Percentiles rank a stretch among this genome's conserved stretches.
phyloP scores from a whole-genome alignment of 495 filamentous ascomycete species.

The Oidiodendron maius region DNA sequence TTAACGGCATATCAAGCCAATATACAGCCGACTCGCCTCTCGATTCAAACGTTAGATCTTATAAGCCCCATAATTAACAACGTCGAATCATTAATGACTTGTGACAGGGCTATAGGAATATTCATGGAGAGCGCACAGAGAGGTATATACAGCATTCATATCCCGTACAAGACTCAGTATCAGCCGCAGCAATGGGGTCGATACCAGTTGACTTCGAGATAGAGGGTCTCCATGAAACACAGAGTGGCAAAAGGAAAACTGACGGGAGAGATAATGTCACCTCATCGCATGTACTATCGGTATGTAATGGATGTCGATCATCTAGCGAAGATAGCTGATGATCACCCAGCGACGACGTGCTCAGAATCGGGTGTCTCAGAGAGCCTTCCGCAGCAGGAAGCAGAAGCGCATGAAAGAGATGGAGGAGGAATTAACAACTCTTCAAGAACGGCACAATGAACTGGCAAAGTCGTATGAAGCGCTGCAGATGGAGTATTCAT shows the following conservation, averaged over 20 bases:
- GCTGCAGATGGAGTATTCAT: slow-evolving; percentile 60
- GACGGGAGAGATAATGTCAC: slow-evolving; percentile 18
- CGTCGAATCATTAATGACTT: too few species aligned
- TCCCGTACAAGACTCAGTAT: slow-evolving; percentile 20
- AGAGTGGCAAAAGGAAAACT: slow-evolving; percentile 19
- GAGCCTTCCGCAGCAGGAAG: neutral
- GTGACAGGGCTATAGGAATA: slow-evolving; percentile 18
- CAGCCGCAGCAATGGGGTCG: slow-evolving; percentile 16
- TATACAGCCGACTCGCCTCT: too few species aligned
- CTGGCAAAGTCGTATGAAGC: slow-evolving; percentile 34
- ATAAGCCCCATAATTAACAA: too few species aligned
- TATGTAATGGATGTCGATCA: neutral
- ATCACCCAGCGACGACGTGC: slow-evolving; percentile 18
- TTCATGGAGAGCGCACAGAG: slow-evolving; percentile 17
- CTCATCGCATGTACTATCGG: slow-evolving; percentile 23
- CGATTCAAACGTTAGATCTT: too few species aligned
- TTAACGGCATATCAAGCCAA: too few species aligned
- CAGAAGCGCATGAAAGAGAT: slow-evolving; percentile 63
- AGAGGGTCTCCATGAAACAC: slow-evolving; percentile 22
- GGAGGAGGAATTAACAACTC: slow-evolving; percentile 60
- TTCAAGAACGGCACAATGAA: slow-evolving; percentile 29
- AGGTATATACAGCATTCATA: too few species aligned
- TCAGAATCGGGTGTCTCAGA: slow-evolving; percentile 57
- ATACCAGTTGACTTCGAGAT: slow-evolving; percentile 25
- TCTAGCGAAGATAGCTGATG: neutral